Conservation (phyloP, 148 eudicot genomes). For the Rhododendron kiyosumense region DNA sequence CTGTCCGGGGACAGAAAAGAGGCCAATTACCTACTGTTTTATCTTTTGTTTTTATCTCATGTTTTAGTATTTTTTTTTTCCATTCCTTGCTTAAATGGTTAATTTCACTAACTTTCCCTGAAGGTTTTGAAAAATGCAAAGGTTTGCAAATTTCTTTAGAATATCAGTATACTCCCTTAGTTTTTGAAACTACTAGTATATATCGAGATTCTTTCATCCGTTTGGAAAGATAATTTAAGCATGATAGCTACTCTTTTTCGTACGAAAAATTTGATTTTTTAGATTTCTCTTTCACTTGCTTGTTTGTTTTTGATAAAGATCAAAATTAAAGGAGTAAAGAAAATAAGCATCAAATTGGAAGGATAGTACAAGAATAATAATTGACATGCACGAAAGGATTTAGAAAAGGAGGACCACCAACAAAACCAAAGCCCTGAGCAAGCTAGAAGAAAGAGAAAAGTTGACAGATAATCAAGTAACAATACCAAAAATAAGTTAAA, state of each 20-base stretch:
- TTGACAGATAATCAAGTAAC: too few species aligned
- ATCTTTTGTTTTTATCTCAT: neutral
- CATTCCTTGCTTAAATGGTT: neutral
- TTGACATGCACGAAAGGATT: neutral
- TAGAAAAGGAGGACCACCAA: neutral
- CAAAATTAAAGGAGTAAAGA: neutral
- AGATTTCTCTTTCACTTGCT: too few species aligned
- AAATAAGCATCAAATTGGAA: neutral
- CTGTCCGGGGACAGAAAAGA: slow-evolving; percentile 34
- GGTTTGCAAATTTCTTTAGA: neutral
- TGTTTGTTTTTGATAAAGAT: neutral
- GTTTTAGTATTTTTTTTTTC: neutral
- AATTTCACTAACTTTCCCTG: neutral
- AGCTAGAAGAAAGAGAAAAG: neutral
- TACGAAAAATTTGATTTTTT: too few species aligned
- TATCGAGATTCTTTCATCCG: neutral
- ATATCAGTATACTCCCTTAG: neutral
- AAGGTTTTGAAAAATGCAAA: neutral
- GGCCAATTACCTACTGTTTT: slow-evolving; percentile 1
- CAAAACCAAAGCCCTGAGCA: neutral
- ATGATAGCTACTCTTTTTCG: neutral
- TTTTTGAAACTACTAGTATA: neutral
- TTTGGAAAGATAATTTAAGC: neutral
- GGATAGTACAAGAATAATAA: neutral
- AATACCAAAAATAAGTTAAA: too few species aligned